Percentiles rank a stretch among this genome's conserved stretches.
These are phyloP conservation scores for Cladosporium colombiae DNA, from an alignment of 2,329 filamentous ascomycete genomes.

Conservation along the genomic window DNA sequence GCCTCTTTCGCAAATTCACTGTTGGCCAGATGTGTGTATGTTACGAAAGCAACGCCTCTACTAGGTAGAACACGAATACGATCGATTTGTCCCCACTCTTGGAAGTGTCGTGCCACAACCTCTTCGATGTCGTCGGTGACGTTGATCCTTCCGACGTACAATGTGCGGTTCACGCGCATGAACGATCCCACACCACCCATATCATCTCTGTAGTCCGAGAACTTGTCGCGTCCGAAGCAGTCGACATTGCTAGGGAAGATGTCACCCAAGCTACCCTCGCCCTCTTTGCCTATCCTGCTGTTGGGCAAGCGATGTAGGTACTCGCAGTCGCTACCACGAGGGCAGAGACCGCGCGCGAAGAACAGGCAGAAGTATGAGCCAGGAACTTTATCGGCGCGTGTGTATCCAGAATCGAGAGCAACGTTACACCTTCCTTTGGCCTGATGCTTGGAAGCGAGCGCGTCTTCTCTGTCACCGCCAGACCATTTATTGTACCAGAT, in stretches of 20 bases:
- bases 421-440: slow-evolving; percentile 88
- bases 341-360: slow-evolving; percentile 79
- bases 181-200: slow-evolving; percentile 98
- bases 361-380: slow-evolving; percentile 89
- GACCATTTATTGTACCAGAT: slow-evolving; percentile 99
- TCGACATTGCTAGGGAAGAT: slow-evolving; percentile 92
- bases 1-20: slow-evolving; percentile 79
- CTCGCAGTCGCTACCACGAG: slow-evolving; percentile 88
- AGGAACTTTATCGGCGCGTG: slow-evolving; percentile 50
- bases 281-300: slow-evolving; percentile 38
- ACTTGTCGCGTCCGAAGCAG: slow-evolving; percentile 92
- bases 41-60: slow-evolving; percentile 90
- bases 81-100: slow-evolving; percentile 94
- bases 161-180: slow-evolving; percentile 86
- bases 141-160: slow-evolving; percentile 92
- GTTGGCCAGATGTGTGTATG: slow-evolving; percentile 87
- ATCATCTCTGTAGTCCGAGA: slow-evolving; percentile 89
- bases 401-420: slow-evolving; percentile 61
- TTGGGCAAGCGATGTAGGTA: slow-evolving; percentile 88
- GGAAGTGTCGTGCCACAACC: slow-evolving; percentile 89
- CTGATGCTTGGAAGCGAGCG: slow-evolving; percentile 77
- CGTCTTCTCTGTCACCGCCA: slow-evolving; percentile 91
- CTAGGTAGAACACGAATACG: slow-evolving; percentile 82
- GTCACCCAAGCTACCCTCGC: slow-evolving; percentile 64
- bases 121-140: slow-evolving; percentile 97